Conservation (phyloP, 2,329 filamentous ascomycete species). For the Bipolaris sorokiniana region DNA sequence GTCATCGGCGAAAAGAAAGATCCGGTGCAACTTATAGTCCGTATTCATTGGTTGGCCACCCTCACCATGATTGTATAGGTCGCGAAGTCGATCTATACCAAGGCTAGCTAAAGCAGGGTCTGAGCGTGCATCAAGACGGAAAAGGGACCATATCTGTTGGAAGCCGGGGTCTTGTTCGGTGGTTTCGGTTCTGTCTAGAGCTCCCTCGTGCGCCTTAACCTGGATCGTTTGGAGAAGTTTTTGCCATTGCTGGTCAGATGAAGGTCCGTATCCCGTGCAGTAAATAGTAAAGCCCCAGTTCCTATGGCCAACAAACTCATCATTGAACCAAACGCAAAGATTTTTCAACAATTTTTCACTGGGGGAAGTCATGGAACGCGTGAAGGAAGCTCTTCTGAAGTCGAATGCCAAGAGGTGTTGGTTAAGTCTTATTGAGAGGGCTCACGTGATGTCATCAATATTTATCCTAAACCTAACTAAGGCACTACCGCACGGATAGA, state of each 20-base stretch:
- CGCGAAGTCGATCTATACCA: conserved; percentile 19
- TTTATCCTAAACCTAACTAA: no score
- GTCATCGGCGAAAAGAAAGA: conserved; percentile 19
- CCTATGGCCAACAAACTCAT: not conserved
- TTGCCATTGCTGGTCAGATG: conserved; percentile 22
- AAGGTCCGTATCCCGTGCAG: conserved; percentile 18
- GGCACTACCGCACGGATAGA: no score
- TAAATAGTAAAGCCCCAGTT: conserved; percentile 28
- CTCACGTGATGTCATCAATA: no score
- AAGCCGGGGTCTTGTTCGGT: conserved; percentile 10
- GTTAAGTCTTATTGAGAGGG: no score
- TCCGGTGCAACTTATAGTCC: conserved; percentile 9
- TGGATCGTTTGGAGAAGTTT: conserved; percentile 19
- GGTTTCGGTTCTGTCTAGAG: not conserved
- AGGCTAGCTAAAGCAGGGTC: conserved; percentile 17
- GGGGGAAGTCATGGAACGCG: no score
- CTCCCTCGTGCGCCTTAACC: conserved; percentile 2
- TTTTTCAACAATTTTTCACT: no score
- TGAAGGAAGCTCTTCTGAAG: no score
- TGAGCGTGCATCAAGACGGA: conserved; percentile 22
- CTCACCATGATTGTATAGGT: conserved; percentile 16
- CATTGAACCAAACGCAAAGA: not conserved
- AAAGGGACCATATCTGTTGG: conserved; percentile 17
- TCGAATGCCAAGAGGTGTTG: no score
- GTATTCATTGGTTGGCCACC: conserved; percentile 19